Conservation (phyloP, 192 early-diverging fungal genomes). For the Coemansia sp. region DNA sequence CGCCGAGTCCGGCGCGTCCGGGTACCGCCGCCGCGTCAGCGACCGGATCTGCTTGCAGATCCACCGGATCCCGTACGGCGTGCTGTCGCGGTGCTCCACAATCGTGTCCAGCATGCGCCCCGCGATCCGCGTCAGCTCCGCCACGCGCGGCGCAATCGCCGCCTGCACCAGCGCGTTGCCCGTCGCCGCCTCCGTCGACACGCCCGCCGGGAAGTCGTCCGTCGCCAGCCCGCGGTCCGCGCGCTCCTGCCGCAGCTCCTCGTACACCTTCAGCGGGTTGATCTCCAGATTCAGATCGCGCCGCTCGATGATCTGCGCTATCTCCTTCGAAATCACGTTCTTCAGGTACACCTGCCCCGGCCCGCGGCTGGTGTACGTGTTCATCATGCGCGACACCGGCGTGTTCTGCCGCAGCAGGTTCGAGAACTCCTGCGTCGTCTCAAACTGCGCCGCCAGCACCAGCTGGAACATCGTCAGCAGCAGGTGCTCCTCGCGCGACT, state of each 20-base stretch:
- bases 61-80: slow-evolving; percentile 96
- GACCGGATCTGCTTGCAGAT: slow-evolving; percentile 97
- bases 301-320: slow-evolving; percentile 74
- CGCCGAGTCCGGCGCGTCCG: slow-evolving; percentile 79
- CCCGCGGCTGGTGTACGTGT: slow-evolving; percentile 90
- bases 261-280: slow-evolving; percentile 82
- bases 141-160: slow-evolving; percentile 76
- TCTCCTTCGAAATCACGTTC: slow-evolving; percentile 73
- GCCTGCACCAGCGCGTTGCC: slow-evolving; percentile 77
- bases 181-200: slow-evolving; percentile 78
- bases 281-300: slow-evolving; percentile 88
- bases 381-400: slow-evolving; percentile 97
- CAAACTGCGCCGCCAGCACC: slow-evolving; percentile 89
- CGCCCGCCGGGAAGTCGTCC: slow-evolving; percentile 63
- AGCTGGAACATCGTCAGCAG: slow-evolving; percentile 95
- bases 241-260: slow-evolving; percentile 43
- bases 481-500: slow-evolving; percentile 92
- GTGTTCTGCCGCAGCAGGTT: slow-evolving; percentile 91
- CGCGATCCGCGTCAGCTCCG: slow-evolving; percentile 81
- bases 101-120: slow-evolving; percentile 84
- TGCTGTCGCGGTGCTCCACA: slow-evolving; percentile 71
- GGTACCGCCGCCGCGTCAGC: slow-evolving; percentile 89
- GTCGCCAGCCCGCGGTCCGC: slow-evolving; percentile 24
- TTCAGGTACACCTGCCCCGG: slow-evolving; percentile 92
- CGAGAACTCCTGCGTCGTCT: slow-evolving; percentile 82